Evolutionary conservation across 495 filamentous ascomycete genomes (phyloP).

Genomic region (Patellaria atrata): DNA sequence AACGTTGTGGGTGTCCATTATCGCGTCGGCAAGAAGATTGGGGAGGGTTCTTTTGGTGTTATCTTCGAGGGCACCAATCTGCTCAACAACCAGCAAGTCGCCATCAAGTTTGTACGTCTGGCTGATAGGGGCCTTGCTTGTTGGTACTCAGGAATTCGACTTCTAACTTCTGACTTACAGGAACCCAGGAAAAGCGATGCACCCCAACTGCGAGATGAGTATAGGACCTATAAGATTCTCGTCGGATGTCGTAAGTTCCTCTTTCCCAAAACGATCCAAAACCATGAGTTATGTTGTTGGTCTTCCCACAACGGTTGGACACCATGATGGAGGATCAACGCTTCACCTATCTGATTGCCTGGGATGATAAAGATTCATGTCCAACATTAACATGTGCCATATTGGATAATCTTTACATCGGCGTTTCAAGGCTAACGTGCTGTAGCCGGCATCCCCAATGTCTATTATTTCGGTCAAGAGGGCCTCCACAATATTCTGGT

Average conservation of each 20-base stretch:
- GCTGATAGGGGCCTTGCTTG: not conserved
- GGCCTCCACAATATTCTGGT: constrained; percentile 98
- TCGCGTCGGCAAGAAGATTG: constrained; percentile 97
- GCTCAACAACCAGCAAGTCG: constrained; percentile 97
- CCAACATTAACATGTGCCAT: no score
- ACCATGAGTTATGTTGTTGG: no score
- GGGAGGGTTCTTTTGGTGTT: constrained; percentile 96
- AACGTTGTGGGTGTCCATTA: constrained; percentile 99
- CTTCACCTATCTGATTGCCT: no score
- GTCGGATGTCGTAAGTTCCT: constrained; percentile 99
- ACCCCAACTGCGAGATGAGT: constrained; percentile 95
- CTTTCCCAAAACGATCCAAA: no score
- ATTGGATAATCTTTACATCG: not conserved
- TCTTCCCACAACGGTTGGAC: no score
- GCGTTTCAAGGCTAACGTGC: constrained; percentile 1
- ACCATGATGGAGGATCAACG: no score
- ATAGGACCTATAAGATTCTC: constrained; percentile 97
- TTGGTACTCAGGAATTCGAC: not conserved
- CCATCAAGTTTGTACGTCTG: constrained; percentile 92
- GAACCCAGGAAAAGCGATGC: constrained; percentile 98
- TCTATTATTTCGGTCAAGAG: constrained; percentile 99
- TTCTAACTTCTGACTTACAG: no score
- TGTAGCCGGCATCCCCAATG: constrained; percentile 93
- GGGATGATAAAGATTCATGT: no score
- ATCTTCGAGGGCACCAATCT: constrained; percentile 99